Percentiles rank a stretch among this genome's conserved stretches.
These are phyloP conservation scores for Didymella exigua DNA, from an alignment of 2,329 filamentous ascomycete genomes.

Conservation along the genomic window DNA sequence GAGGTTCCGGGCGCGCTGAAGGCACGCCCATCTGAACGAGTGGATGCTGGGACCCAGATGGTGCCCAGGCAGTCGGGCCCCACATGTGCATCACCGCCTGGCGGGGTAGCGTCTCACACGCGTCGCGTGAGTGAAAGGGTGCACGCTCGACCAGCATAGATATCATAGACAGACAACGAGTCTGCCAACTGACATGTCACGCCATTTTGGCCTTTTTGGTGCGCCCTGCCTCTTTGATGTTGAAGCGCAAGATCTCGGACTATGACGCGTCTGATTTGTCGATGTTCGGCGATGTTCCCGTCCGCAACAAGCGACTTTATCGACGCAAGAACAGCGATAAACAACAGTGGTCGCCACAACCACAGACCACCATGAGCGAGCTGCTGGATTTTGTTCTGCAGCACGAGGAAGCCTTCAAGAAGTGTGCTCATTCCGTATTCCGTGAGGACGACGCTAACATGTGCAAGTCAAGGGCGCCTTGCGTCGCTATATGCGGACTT, in stretches of 20 bases:
- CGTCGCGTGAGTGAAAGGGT: conserved; percentile 17
- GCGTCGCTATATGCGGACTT: conserved; percentile 92
- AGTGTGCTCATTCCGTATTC: conserved; percentile 34
- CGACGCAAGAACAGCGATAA: conserved; percentile 24
- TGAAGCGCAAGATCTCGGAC: conserved; percentile 33
- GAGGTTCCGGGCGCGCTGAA: neutral
- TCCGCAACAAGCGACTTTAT: conserved; percentile 31
- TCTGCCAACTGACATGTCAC: conserved; percentile 7
- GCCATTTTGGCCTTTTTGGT: conserved; percentile 5
- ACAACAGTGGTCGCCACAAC: conserved; percentile 25
- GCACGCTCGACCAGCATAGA: conserved; percentile 2
- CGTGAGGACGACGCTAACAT: conserved; percentile 14
- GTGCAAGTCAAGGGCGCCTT: conserved; percentile 68
- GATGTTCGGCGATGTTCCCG: conserved; percentile 28
- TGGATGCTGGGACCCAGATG: neutral
- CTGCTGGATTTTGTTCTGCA: conserved; percentile 66
- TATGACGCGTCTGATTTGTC: conserved; percentile 25
- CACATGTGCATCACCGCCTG: conserved; percentile 10
- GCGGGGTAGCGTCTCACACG: conserved; percentile 20
- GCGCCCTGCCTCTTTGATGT: conserved; percentile 20
- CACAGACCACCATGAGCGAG: conserved; percentile 61
- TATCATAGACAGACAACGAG: conserved; percentile 3
- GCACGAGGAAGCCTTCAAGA: conserved; percentile 57
- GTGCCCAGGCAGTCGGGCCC: conserved; percentile 8
- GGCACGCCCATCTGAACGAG: neutral